Evolutionary conservation across 2,329 filamentous ascomycete genomes (phyloP).

Genomic region (Phyllosticta paracitricarpa): DNA sequence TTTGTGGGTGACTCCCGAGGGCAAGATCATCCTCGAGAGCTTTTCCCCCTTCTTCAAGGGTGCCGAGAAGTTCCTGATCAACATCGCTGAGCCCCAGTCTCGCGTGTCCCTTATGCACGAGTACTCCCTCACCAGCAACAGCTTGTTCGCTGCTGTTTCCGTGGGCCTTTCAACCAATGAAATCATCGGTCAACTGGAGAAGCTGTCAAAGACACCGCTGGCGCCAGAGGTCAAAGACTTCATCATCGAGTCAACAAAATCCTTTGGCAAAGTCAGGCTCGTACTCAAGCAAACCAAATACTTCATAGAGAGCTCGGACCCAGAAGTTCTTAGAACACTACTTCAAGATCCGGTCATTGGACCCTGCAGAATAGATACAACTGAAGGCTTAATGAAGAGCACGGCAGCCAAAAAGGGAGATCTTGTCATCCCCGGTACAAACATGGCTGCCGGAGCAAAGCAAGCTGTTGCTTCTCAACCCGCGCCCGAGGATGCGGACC

Average conservation of each 20-base stretch:
- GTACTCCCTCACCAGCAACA: slow-evolving; percentile 84
- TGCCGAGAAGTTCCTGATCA: slow-evolving; percentile 90
- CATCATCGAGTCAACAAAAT: slow-evolving; percentile 73
- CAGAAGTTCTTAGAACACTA: slow-evolving; percentile 75
- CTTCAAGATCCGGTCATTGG: slow-evolving; percentile 77
- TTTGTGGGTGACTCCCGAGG: slow-evolving; percentile 84
- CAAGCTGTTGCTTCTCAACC: slow-evolving; percentile 50
- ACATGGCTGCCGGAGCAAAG: slow-evolving; percentile 78
- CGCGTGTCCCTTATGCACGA: slow-evolving; percentile 87
- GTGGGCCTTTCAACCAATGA: slow-evolving; percentile 84
- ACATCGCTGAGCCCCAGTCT: slow-evolving; percentile 86
- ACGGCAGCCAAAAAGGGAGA: slow-evolving; percentile 78
- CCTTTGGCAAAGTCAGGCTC: slow-evolving; percentile 91
- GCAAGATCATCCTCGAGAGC: slow-evolving; percentile 84
- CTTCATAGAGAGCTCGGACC: slow-evolving; percentile 85
- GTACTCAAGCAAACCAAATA: slow-evolving; percentile 92
- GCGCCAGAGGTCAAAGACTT: slow-evolving; percentile 73
- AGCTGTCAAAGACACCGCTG: slow-evolving; percentile 79
- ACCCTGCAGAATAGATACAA: slow-evolving; percentile 62
- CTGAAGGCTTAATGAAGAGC: slow-evolving; percentile 64
- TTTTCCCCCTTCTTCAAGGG: slow-evolving; percentile 81
- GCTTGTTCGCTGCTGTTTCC: slow-evolving; percentile 88
- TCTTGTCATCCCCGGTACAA: slow-evolving; percentile 88
- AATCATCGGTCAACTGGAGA: slow-evolving; percentile 80
- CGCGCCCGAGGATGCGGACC: slow-evolving; percentile 30